phyloP scores from a whole-genome alignment of 805 yeast species.

The Wickerhamiella azymoides region DNA sequence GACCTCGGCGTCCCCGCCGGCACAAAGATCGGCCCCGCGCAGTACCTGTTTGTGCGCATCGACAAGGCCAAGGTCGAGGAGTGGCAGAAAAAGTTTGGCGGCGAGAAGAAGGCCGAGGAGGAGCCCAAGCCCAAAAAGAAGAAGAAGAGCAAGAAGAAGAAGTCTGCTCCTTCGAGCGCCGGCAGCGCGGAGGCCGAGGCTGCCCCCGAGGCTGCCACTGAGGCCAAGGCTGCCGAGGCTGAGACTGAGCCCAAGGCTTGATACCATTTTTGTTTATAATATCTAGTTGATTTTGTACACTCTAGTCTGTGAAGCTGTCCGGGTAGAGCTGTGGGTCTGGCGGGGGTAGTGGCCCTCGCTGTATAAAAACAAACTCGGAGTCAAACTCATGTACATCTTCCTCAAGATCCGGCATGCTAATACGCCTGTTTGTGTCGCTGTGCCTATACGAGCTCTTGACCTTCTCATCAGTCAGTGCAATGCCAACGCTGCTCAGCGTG shows the following conservation, averaged over 20 bases:
- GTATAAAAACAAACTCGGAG: no score
- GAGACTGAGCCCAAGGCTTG: background rate
- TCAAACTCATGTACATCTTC: no score
- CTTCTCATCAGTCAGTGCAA: background rate
- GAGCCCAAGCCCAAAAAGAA: conserved; percentile 8
- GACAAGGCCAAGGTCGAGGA: conserved; percentile 77
- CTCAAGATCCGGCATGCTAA: no score
- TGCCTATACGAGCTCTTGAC: background rate
- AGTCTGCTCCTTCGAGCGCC: background rate
- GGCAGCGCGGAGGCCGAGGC: background rate
- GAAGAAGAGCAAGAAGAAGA: conserved; percentile 6
- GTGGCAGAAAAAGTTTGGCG: conserved; percentile 82
- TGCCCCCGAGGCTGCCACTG: background rate
- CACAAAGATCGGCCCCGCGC: conserved; percentile 81
- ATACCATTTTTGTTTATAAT: background rate
- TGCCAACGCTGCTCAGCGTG: background rate
- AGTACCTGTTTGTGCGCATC: conserved; percentile 81
- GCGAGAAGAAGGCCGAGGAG: conserved; percentile 31
- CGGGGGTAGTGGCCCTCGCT: no score
- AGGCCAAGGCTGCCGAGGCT: background rate
- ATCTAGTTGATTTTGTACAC: no score
- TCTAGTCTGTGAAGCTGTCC: background rate
- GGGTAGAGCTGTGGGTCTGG: background rate
- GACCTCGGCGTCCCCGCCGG: conserved; percentile 57
- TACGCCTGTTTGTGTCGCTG: no score